Base-by-base conservation (phyloP, 192 early-diverging fungal genomes). In the Umbelopsis sp. region DNA sequence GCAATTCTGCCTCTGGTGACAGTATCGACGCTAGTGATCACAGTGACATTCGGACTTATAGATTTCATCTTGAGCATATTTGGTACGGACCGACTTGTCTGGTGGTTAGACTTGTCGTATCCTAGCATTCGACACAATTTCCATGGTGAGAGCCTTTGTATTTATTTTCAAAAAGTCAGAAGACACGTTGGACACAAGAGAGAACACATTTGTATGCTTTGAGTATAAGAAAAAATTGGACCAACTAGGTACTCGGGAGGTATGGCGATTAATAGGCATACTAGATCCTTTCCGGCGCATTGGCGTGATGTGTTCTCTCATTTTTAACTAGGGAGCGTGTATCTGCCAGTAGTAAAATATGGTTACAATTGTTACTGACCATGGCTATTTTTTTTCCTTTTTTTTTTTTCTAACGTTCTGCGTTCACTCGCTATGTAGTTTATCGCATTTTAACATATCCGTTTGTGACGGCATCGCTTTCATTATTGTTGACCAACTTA, bases 361-460 rank as follows among this genome's bases (percentile, higher is more conserved):
- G 10, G 5, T 9, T 10, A 10, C 37, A 41, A 4, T 41, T 41
- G 7, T 4, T 41, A 41, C 5, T 9, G 37, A 10, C 10, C 37
- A 41, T 6, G 6, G 51, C 5, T 6, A 12, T 23, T 52, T 21
- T 22, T 22, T 51, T 22, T 22, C 22, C 22, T n/a, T 21, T 7
- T 23, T 4, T 9, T 22, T n/a, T n/a, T n/a, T n/a, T n/a, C n/a
- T n/a, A n/a, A n/a, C n/a, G n/a, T n/a, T 13, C 27, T 33, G 7
- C 25, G 1, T 30, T 15, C 18, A 3, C 23, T 27, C 13, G 12
- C 25, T 35, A 16, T 61, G 1, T 30, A 61, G 55, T 61, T 0
- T 61, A 61, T 61, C 55, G 55, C 27, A 11, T 61, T 7, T 35
- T 61, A 25, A 61, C 55, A 15, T 61, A 61, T 15, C 55, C 55